Evolutionary conservation across 1,284 basidiomycete species (phyloP), one percentile per base, ranked within the genome.

Genomic region (Ganoderma meredithae): DNA sequence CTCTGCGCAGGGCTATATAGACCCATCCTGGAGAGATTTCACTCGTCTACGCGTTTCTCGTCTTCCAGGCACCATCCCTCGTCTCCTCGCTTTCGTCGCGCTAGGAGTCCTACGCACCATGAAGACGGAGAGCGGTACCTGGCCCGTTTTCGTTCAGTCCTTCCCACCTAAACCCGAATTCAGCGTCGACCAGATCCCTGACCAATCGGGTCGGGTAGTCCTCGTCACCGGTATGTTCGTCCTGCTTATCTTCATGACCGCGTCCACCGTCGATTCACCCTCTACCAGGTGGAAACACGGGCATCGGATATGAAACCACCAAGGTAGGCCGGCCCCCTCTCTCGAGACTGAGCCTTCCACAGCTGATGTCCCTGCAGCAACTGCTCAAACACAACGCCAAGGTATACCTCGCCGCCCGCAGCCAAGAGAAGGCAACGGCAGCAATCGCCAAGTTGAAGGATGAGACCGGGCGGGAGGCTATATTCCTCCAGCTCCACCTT

Each of bases 401-500:
- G 60, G 88, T 89, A 2, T 88, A 88, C 71, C 78, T 89, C 66
- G 84, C 82, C 1, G 78, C 82, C 5, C 80, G 87, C 1, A 80
- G 74, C 49, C 75, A 79, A 60, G 66, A 72, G 15, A 85, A 83
- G 62, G 83, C 83, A 0, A 63, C 79, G 17, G 76, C 77, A 0
- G 85, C 85, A 2, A 86, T 89, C 40, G 72, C 76, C 5, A 77
- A 81, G 55, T 79, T 88, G 68, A 81, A 81, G 72, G 60, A 76
- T 15, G 76, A 68, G 25, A 81, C 78, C 0, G 77, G 75, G 15
- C 81, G 79, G 47, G 79, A 83, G 33, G 73, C 80, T 2, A 69
- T 84, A 41, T 86, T 84, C 71, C 71, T 89, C 41, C 72, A 83
- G 71, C 77, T 86, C 41, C 87, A 89, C 73, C 74, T 89, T 41